Conservation (phyloP, 2,329 filamentous ascomycete species). For the Anisogramma anomala region DNA sequence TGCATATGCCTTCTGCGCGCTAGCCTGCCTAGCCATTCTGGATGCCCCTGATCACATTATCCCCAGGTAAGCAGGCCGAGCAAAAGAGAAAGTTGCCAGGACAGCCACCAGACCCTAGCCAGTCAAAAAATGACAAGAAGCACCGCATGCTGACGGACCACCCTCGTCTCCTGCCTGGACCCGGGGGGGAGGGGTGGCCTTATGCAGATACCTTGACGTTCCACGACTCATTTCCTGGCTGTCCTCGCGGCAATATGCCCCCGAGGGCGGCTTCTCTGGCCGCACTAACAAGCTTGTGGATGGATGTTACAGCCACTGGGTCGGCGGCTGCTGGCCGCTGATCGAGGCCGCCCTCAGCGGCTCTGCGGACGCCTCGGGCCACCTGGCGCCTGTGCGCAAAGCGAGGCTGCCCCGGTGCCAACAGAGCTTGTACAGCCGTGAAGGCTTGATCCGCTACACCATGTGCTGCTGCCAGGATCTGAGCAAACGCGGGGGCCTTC, state of each 20-base stretch:
- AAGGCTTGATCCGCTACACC: slow-evolving; percentile 81
- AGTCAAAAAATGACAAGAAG: slow-evolving; percentile 28
- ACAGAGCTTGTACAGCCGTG: slow-evolving; percentile 60
- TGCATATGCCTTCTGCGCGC: slow-evolving; percentile 88
- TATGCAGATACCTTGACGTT: slow-evolving; percentile 60
- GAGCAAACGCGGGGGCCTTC: slow-evolving; percentile 60
- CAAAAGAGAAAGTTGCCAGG: slow-evolving; percentile 5
- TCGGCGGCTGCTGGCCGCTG: slow-evolving; percentile 87
- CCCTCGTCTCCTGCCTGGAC: slow-evolving; percentile 14
- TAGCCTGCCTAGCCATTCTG: slow-evolving; percentile 79
- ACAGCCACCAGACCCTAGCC: slow-evolving; percentile 16
- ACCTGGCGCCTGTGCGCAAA: slow-evolving; percentile 11
- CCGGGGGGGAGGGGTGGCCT: too few relatives aligned
- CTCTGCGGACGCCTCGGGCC: slow-evolving; percentile 17
- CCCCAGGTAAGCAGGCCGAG: slow-evolving; percentile 44
- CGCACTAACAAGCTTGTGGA: slow-evolving; percentile 97
- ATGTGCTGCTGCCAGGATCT: slow-evolving; percentile 75
- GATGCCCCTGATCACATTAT: slow-evolving; percentile 67
- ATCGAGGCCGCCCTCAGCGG: slow-evolving; percentile 61
- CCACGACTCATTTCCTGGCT: slow-evolving; percentile 74
- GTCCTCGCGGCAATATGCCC: slow-evolving; percentile 75
- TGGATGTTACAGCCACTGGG: slow-evolving; percentile 97
- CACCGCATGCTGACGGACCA: slow-evolving; percentile 25
- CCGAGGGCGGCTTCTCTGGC: slow-evolving; percentile 86
- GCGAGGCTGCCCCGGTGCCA: slow-evolving; percentile 22